These are phyloP conservation scores for Moniliophthora roreri DNA, from an alignment of 1,284 basidiomycete genomes.

Conservation along the genomic window DNA sequence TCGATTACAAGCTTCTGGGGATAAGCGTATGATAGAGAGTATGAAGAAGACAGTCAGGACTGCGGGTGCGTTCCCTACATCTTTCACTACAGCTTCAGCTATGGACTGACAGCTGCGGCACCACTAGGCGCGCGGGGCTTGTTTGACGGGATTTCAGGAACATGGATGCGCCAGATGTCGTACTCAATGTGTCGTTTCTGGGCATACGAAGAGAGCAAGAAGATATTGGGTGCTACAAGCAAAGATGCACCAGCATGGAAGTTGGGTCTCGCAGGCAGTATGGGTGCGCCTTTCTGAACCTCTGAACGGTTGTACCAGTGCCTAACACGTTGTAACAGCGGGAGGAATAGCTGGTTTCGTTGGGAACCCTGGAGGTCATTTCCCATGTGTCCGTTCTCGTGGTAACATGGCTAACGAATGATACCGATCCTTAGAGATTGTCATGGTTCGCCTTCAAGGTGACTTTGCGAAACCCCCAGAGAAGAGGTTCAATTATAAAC, in stretches of 20 bases:
- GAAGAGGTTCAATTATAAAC: conserved; percentile 84
- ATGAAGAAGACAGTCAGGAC: conserved; percentile 76
- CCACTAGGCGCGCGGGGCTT: conserved; percentile 64
- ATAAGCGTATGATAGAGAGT: conserved; percentile 83
- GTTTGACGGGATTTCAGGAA: conserved; percentile 86
- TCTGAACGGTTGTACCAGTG: neutral
- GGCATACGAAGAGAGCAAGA: conserved; percentile 92
- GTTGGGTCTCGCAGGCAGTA: conserved; percentile 76
- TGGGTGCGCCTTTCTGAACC: conserved; percentile 55
- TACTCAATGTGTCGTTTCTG: conserved; percentile 93
- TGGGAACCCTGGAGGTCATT: conserved; percentile 83
- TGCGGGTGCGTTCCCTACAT: conserved; percentile 43
- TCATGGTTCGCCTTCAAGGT: conserved; percentile 86
- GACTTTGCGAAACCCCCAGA: conserved; percentile 86
- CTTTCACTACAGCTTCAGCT: neutral
- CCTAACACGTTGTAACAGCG: conserved; percentile 39
- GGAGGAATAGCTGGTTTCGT: conserved; percentile 82
- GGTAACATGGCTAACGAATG: neutral
- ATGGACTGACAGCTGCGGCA: neutral
- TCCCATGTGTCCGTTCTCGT: neutral
- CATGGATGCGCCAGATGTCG: conserved; percentile 90
- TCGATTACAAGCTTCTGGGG: conserved; percentile 82
- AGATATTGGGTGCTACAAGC: conserved; percentile 62
- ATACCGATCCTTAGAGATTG: conserved; percentile 55
- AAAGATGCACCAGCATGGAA: conserved; percentile 77